Conservation (phyloP, 163 green algal species). For the Chloromonas sp. region DNA sequence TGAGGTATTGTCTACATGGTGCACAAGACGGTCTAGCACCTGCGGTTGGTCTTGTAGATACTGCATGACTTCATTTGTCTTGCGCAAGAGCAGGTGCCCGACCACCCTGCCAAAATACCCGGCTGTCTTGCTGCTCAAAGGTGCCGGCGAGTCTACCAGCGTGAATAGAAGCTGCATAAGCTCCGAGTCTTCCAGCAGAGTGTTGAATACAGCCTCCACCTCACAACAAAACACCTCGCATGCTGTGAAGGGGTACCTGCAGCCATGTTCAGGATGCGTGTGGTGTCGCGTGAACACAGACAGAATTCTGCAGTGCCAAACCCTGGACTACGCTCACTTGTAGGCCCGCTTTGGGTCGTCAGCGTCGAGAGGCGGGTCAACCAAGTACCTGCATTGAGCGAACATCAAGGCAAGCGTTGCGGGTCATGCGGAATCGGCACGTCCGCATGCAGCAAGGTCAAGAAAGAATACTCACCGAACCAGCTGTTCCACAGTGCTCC, state of each 20-base stretch:
- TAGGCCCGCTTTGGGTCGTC: conserved; percentile 57
- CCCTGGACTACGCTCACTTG: conserved; percentile 29
- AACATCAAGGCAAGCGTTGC: background rate
- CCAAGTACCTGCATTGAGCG: conserved; percentile 56
- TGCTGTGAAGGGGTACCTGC: conserved; percentile 91
- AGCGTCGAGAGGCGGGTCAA: conserved; percentile 57
- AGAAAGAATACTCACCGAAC: conserved; percentile 40
- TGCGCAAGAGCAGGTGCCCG: conserved; percentile 74
- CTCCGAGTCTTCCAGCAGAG: conserved; percentile 76
- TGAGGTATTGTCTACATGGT: conserved; percentile 82
- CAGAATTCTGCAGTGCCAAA: background rate
- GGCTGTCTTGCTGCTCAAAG: conserved; percentile 71
- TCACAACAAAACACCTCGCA: conserved; percentile 98
- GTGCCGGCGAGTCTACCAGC: conserved; percentile 59
- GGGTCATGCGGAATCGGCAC: background rate
- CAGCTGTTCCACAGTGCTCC: conserved; percentile 76
- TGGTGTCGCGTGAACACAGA: background rate
- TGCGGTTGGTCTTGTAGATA: conserved; percentile 57
- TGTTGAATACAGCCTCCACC: conserved; percentile 89
- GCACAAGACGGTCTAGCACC: conserved; percentile 26
- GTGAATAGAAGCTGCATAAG: conserved; percentile 82
- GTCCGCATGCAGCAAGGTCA: background rate
- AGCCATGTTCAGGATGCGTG: background rate
- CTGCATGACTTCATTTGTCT: conserved; percentile 70
- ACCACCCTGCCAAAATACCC: conserved; percentile 91